A percentile compares a stretch with the other conserved stretches of the same genome.
These are phyloP conservation scores for Mediolabrus comicus DNA, from an alignment of 108 stramenopile species.

Conservation along the genomic window DNA sequence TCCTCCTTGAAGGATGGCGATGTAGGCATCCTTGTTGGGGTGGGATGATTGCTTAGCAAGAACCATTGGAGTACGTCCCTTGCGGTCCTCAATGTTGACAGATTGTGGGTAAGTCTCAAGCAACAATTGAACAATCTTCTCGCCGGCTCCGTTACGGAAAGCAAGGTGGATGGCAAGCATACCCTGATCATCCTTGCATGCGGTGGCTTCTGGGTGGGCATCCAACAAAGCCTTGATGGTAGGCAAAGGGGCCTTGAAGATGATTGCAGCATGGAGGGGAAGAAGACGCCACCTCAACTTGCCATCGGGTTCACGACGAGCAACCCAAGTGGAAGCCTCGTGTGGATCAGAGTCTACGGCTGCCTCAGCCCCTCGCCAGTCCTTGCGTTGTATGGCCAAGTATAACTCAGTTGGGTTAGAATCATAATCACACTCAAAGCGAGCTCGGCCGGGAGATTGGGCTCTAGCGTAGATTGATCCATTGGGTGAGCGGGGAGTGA, in stretches of 20 bases:
- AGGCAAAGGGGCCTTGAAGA: conserved; percentile 80
- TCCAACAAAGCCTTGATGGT: conserved; percentile 61
- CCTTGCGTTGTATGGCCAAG: conserved; percentile 67
- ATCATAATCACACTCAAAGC: conserved; percentile 75
- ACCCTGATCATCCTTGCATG: conserved; percentile 82
- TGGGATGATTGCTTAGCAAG: conserved; percentile 65
- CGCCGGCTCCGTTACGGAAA: conserved; percentile 66
- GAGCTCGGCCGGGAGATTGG: conserved; percentile 2
- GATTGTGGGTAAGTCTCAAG: conserved; percentile 77
- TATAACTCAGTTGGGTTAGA: conserved; percentile 76
- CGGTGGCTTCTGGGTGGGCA: conserved; percentile 66
- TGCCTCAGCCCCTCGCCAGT: conserved; percentile 62
- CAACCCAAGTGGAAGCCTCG: conserved; percentile 73
- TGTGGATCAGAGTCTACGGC: conserved; percentile 41
- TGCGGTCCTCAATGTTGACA: conserved; percentile 76
- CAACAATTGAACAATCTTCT: conserved; percentile 54
- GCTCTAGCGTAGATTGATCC: conserved; percentile 2
- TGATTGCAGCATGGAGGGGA: conserved; percentile 85
- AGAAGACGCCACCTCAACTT: conserved; percentile 81
- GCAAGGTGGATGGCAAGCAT: conserved; percentile 87
- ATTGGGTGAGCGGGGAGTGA: conserved; percentile 8
- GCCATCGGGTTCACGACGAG: conserved; percentile 73
- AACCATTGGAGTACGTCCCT: conserved; percentile 80
- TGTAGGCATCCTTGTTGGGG: conserved; percentile 63
- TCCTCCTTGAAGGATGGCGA: conserved; percentile 66